Evolutionary conservation across 1,284 basidiomycete genomes (phyloP).

Genomic region (Papiliotrema flavescens): DNA sequence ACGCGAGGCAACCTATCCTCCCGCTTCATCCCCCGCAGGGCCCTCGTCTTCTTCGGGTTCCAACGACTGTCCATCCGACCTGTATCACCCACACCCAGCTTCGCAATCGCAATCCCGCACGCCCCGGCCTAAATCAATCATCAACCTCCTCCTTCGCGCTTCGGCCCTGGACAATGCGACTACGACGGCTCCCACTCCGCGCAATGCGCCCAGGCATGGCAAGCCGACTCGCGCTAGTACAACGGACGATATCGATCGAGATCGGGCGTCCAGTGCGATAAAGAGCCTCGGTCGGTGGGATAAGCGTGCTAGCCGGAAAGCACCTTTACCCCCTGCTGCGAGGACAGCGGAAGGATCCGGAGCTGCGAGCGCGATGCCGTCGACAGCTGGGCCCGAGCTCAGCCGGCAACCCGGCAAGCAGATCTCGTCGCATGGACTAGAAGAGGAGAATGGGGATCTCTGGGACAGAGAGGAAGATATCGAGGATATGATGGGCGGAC

Average conservation of each 20-base stretch:
- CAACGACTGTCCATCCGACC: too few species aligned
- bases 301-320: slow-evolving; percentile 1
- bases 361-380: background rate
- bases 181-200: too few species aligned
- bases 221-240: too few species aligned
- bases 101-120: too few species aligned
- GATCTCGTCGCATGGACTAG: background rate
- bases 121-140: too few species aligned
- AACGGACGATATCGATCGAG: too few species aligned
- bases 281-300: background rate
- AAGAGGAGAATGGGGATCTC: background rate
- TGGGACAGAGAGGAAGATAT: background rate
- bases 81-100: too few species aligned
- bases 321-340: background rate
- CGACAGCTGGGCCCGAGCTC: background rate
- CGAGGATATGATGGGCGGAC: background rate
- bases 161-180: too few species aligned
- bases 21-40: background rate
- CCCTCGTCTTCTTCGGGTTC: background rate
- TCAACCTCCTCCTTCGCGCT: too few species aligned
- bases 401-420: background rate
- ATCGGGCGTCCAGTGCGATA: too few species aligned
- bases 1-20: background rate
- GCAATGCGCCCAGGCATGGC: too few species aligned
- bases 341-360: too few species aligned